Conservation (phyloP, 2,329 filamentous ascomycete genomes). For the Paecilomyces dactylethromorphus region DNA sequence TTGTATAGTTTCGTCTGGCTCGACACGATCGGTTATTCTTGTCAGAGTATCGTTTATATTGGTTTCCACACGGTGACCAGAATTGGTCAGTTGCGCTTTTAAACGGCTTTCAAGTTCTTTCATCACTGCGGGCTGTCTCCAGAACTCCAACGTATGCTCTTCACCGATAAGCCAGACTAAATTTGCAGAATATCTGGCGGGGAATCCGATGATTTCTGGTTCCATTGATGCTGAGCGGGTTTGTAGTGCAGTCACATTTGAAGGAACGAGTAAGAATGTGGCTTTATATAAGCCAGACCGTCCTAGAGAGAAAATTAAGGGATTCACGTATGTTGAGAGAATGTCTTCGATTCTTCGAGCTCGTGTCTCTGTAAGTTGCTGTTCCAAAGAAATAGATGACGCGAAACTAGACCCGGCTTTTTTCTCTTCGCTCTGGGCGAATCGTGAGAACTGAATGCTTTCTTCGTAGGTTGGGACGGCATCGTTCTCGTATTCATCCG, state of each 20-base stretch:
- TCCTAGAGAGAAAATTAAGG: conserved; percentile 33
- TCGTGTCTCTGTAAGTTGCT: conserved; percentile 31
- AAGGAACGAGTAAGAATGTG: conserved; percentile 39
- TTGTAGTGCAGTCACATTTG: conserved; percentile 29
- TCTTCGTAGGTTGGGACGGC: conserved; percentile 28
- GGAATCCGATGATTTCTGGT: conserved; percentile 33
- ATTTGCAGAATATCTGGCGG: conserved; percentile 31
- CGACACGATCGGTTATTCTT: neutral
- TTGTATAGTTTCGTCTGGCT: neutral
- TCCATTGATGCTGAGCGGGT: conserved; percentile 10
- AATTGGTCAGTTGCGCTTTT: conserved; percentile 17
- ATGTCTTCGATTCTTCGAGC: conserved; percentile 33
- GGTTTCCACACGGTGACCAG: conserved; percentile 13
- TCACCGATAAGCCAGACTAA: conserved; percentile 33
- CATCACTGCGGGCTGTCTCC: conserved; percentile 35
- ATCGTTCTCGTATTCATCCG: conserved; percentile 16
- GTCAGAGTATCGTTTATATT: conserved; percentile 1
- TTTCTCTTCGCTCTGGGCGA: neutral
- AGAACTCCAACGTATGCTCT: conserved; percentile 38
- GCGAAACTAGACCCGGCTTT: conserved; percentile 10
- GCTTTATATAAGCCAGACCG: conserved; percentile 37
- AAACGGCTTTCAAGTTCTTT: conserved; percentile 32
- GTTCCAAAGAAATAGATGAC: conserved; percentile 9
- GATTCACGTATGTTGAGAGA: conserved; percentile 34
- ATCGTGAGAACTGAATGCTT: conserved; percentile 10